Base-by-base conservation (phyloP, 306 rosid species). In the Casuarina equisetifolia region DNA sequence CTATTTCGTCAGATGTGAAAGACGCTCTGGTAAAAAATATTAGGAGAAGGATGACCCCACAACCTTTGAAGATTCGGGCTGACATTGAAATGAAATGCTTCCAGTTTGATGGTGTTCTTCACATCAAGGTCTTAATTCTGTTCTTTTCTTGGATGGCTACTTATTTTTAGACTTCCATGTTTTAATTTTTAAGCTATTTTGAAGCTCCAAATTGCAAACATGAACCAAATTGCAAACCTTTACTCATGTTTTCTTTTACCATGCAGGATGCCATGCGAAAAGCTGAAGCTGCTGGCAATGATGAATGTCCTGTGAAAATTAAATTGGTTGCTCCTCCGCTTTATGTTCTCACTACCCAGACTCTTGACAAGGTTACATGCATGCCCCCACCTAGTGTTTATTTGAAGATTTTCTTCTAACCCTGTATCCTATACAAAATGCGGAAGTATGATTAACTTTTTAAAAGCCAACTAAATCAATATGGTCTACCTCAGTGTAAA, bases 311-410 rank as follows among this genome's bases (percentile, higher is more conserved):
- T 54, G 98, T 95, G 75, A 95, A 95, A 87, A 95, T 95, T 82
- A 95, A 95, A 84, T 84, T 92, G 79, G 99, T 92, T 80, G 99
- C 99, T 72, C 97, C 99, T 48, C 98, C 99, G 11, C 97, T 92
- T 17, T 92, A 95, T 76, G 99, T 92, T 77, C 91, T 95, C 63
- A 92, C 99, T 71, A 92, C 99, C 54, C 97, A 92, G 82, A 95
- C 99, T 69, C 99, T 95, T 25, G 97, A 95, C 88, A 95, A 95
- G 98, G 99, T 95, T 62, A 8, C 19, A 89, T 73, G 77, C 69
- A 75, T 46, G 10, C 15, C 13, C 43, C 67, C 3, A 35, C 48
- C 3, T 52, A 43, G 61, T 50, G 25, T 79, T 72, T 17, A 48
- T 78, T 45, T 73, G 67, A 54, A 80, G 10, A 69, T 72, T 48